Percentiles rank a stretch among this genome's conserved stretches.
Evolutionary conservation across 345 rosid species (phyloP).

Genomic region (Schrenkiella parvula): DNA sequence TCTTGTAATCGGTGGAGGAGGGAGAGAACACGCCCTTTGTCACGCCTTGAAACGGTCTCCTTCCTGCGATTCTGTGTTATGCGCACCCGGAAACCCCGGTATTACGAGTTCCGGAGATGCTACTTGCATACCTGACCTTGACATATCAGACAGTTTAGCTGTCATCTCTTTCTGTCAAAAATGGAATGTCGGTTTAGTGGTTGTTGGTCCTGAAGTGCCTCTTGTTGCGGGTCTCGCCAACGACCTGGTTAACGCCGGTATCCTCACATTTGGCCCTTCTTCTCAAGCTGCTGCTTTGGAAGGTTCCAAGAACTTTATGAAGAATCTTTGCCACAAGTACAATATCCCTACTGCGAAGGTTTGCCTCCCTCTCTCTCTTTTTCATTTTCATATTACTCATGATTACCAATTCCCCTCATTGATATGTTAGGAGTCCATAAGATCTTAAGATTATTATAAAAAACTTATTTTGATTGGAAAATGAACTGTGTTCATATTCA

Average conservation of each 20-base stretch:
- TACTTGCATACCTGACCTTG: slow-evolving; percentile 70
- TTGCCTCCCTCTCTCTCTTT: background rate
- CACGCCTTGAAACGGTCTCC: slow-evolving; percentile 73
- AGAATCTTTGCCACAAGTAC: slow-evolving; percentile 79
- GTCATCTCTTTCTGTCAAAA: slow-evolving; percentile 67
- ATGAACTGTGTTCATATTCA: background rate
- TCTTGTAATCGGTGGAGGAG: slow-evolving; percentile 96
- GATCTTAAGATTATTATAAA: no score
- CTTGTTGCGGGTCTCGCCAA: slow-evolving; percentile 87
- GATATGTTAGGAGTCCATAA: no score
- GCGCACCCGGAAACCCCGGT: slow-evolving; percentile 94
- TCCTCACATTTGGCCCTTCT: slow-evolving; percentile 89
- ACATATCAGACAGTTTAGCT: slow-evolving; percentile 54
- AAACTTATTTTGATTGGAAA: background rate
- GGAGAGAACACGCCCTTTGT: slow-evolving; percentile 93
- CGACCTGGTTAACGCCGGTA: slow-evolving; percentile 60
- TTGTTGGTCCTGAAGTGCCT: slow-evolving; percentile 94
- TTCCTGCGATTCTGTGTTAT: slow-evolving; percentile 66
- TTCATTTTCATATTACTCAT: background rate
- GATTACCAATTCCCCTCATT: no score
- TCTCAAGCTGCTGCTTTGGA: slow-evolving; percentile 95
- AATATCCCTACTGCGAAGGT: slow-evolving; percentile 97
- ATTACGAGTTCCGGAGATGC: slow-evolving; percentile 79
- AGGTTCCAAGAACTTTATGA: slow-evolving; percentile 97
- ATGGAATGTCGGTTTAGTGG: slow-evolving; percentile 69